Conservation (phyloP, 1,284 basidiomycete genomes). For the Wolfiporia cocos region DNA sequence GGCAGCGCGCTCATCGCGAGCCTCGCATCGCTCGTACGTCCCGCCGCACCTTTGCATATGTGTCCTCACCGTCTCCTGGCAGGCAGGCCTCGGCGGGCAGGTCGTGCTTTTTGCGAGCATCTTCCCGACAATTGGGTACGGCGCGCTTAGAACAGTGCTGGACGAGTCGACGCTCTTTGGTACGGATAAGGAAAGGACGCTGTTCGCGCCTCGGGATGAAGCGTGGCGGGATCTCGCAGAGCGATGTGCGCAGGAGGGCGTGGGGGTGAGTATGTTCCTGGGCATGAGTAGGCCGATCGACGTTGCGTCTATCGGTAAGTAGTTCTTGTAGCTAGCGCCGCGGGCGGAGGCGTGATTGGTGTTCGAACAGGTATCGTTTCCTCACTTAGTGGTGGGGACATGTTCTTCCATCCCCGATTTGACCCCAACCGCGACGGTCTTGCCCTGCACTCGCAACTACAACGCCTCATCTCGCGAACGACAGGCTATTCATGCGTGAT, state of each 20-base stretch:
- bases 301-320: slow-evolving; percentile 78
- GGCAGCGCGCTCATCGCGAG: slow-evolving; percentile 77
- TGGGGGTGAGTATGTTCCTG: slow-evolving; percentile 89
- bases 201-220: slow-evolving; percentile 74
- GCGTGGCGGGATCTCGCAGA: slow-evolving; percentile 83
- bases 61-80: neutral
- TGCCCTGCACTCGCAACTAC: slow-evolving; percentile 70
- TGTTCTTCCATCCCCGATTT: slow-evolving; percentile 92
- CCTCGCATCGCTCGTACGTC: slow-evolving; percentile 66
- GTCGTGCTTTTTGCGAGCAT: slow-evolving; percentile 78
- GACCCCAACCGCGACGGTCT: slow-evolving; percentile 64
- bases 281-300: slow-evolving; percentile 84
- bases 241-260: slow-evolving; percentile 84
- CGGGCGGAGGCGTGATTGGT: no score
- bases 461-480: slow-evolving; percentile 64
- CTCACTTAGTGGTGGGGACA: slow-evolving; percentile 84
- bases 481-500: slow-evolving; percentile 82
- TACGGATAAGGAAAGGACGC: slow-evolving; percentile 82
- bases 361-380: slow-evolving; percentile 58
- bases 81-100: slow-evolving; percentile 84
- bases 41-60: slow-evolving; percentile 6
- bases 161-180: slow-evolving; percentile 78
- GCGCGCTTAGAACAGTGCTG: slow-evolving; percentile 48
- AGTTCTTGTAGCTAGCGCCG: neutral
- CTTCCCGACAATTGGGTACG: slow-evolving; percentile 76